Evolutionary conservation across 2,329 filamentous ascomycete genomes (phyloP), one percentile per base, ranked within the genome.

Genomic region (Pseudogymnoascus sp.): DNA sequence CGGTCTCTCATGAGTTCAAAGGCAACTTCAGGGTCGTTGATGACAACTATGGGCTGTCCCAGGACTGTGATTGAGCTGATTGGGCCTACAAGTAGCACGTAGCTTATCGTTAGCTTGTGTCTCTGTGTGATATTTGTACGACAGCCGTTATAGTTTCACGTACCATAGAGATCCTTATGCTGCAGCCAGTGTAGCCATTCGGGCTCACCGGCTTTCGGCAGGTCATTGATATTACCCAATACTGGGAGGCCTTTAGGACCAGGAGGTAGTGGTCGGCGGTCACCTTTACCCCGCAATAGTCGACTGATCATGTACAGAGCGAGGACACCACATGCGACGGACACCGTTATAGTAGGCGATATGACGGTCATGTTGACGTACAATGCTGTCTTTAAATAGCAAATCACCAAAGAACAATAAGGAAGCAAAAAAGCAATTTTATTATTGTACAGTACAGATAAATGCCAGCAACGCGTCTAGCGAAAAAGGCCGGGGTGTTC

Each of bases 131-230:
- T 8, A 28, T 38, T 38, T 60, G 11, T n/a, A 50, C 16, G 14
- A 36, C n/a, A 30, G 58, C 38, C 38, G 30, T 50, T 47, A 41
- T 47, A 28, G 8, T n/a, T 47, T 25, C 22, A 60, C 60, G 14
- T 38, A 33, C 75, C 75, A 39, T 77, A 76, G 0, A 65, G 43
- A 5, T 76, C 71, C 59, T 75, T 77, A 62, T 74, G 72, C 62
- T 74, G 72, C 30, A 74, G 58, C 76, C 76, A 79, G 60, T 78
- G 75, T 50, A 72, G 64, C 62, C 71, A 75, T 62, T 77, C 75
- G 4, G 67, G 70, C 5, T 62, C 64, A 1, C 72, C 74, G 0
- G 62, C 58, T n/a, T 61, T 50, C 9, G 43, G 43, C 3, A 74
- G 67, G 35, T 73, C 71, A 30, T 25, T 35, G 38, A 62, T 62